These are phyloP conservation scores for Gardenia jasminoides DNA, from an alignment of 257 asterid genomes.

Conservation along the genomic window DNA sequence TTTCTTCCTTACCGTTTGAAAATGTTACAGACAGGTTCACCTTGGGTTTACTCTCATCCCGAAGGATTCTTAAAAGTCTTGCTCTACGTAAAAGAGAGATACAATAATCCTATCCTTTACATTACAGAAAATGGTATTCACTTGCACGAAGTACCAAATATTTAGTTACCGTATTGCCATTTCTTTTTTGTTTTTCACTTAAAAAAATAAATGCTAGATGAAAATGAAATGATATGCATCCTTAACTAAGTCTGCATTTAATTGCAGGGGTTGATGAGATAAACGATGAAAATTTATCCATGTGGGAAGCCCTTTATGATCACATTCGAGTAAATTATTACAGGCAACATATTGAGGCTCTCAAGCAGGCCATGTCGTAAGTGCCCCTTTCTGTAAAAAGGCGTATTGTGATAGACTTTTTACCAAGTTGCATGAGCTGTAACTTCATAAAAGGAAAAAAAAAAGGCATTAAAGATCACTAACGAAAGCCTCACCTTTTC, in stretches of 20 bases:
- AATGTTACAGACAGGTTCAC: neutral
- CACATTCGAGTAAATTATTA: neutral
- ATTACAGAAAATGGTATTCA: constrained; percentile 3
- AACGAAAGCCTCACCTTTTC: no score
- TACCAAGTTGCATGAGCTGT: no score
- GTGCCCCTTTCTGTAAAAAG: neutral
- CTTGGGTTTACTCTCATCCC: neutral
- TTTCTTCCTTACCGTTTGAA: neutral
- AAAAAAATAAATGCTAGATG: no score
- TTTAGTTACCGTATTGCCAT: no score
- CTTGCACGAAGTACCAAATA: neutral
- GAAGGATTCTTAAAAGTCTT: neutral
- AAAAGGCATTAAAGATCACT: no score
- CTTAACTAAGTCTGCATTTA: neutral
- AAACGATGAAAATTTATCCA: neutral
- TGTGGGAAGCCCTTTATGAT: neutral
- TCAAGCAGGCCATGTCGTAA: neutral
- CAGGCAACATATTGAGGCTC: neutral
- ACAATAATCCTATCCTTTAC: neutral
- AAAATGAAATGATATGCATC: neutral
- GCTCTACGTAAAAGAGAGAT: neutral
- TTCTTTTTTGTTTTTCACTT: no score
- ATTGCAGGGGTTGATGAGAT: neutral
- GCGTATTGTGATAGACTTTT: no score
- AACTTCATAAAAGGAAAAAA: no score